Percentiles rank a stretch among this genome's conserved stretches.
phyloP scores from a whole-genome alignment of 257 asterid genomes.

The Solanum gracilifrons region DNA sequence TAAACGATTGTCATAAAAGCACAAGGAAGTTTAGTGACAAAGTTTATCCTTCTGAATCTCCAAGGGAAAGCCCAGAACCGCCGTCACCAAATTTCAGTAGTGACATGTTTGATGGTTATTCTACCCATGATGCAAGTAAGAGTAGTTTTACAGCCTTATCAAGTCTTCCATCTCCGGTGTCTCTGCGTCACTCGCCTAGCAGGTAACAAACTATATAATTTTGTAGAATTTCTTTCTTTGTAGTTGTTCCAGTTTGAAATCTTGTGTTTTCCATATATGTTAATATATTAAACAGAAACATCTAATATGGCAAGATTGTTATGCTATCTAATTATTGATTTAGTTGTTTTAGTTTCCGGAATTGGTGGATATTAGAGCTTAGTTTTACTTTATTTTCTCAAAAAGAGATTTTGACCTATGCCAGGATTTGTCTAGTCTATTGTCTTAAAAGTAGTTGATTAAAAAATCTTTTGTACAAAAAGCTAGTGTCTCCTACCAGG shows the following conservation, averaged over 20 bases:
- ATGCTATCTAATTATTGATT: background rate
- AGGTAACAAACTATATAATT: slow-evolving; percentile 27
- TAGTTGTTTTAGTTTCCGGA: background rate
- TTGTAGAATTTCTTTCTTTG: background rate
- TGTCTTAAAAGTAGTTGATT: background rate
- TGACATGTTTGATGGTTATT: slow-evolving; percentile 44
- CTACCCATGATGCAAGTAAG: slow-evolving; percentile 36
- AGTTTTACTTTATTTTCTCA: background rate
- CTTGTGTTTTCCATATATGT: background rate
- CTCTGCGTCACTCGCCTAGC: slow-evolving; percentile 45
- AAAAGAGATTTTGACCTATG: background rate
- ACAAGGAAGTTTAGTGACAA: slow-evolving; percentile 45
- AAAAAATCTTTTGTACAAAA: background rate
- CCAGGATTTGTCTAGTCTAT: background rate
- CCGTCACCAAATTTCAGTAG: slow-evolving; percentile 71
- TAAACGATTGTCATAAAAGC: slow-evolving; percentile 20
- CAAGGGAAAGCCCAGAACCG: slow-evolving; percentile 65
- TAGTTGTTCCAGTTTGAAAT: background rate
- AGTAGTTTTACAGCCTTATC: slow-evolving; percentile 34
- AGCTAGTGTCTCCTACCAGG: background rate
- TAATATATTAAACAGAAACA: background rate
- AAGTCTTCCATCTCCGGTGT: slow-evolving; percentile 34
- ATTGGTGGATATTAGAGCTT: background rate
- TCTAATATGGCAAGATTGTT: background rate
- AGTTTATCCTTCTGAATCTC: slow-evolving; percentile 73